Evolutionary conservation across 140 eudicot genomes (phyloP), one percentile per base, ranked within the genome.

Genomic region (Oenanthe javanica): DNA sequence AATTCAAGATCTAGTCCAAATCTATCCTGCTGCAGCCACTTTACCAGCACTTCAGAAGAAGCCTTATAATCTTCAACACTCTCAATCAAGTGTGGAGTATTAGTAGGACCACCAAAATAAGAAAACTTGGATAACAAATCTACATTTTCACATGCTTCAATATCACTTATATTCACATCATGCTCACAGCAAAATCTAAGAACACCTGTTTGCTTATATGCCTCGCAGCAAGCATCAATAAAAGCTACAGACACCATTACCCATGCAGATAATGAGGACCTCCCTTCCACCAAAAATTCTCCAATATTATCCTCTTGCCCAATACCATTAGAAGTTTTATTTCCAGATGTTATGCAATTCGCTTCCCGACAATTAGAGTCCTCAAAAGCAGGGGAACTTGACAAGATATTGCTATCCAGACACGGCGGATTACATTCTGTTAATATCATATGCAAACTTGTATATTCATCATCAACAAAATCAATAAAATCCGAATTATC

Each of bases 1-100:
- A 95, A 92, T 81, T 89, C 99, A 47, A 74, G 75, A 82, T 95
- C 97, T 48, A 95, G 86, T 79, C 97, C 97, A 76, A 90, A 92
- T 72, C 99, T 90, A 75, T 95, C 96, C 73, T 75, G 87, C 77
- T 85, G 83, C 78, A 95, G 80, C 99, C 99, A 95, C n/a, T 86
- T 86, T 64, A 76, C 75, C 72, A 95, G 70, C 80, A 70, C 82
- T 77, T 88, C 88, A 75, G 82, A 71, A 45, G 90, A 79, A 27
- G 80, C 21, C 73, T 83, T 91, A n/a, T 90, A 82, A 77, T 88
- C 94, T 14, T 78, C 80, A 67, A 77, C 75, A n/a, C 83, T 83
- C 69, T 59, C 70, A 79, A 92, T 81, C 45, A 81, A 59, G 54
- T 80, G 78, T 27, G 93, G 94, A 49, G 88, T 87, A 73, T 81